A percentile compares a stretch with the other conserved stretches of the same genome.
These are phyloP conservation scores for Naegleria fowleri DNA, from an alignment of 208 protist genomes.

Conservation along the genomic window DNA sequence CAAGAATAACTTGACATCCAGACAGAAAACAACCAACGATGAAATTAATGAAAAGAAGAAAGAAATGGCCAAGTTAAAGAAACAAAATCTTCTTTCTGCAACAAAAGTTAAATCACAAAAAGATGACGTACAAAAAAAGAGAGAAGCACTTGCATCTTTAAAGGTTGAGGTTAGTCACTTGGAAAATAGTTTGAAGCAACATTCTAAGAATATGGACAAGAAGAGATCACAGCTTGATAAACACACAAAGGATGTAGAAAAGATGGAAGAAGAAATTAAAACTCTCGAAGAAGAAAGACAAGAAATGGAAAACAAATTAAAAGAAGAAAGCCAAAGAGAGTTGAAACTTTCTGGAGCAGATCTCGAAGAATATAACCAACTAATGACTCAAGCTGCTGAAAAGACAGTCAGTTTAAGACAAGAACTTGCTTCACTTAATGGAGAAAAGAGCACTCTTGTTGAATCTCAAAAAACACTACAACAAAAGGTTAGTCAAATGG, in stretches of 20 bases:
- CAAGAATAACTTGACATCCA: not conserved
- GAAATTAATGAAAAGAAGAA: conserved; percentile 55
- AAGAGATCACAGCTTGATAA: conserved; percentile 47
- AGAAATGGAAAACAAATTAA: conserved; percentile 60
- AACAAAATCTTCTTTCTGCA: conserved; percentile 51
- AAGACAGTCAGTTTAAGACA: conserved; percentile 50
- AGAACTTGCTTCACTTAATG: conserved; percentile 43
- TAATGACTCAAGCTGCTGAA: conserved; percentile 56
- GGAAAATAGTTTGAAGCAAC: conserved; percentile 10
- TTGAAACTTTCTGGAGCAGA: conserved; percentile 33
- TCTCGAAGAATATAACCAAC: conserved; percentile 40
- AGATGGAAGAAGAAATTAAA: conserved; percentile 51
- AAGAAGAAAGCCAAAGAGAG: conserved; percentile 39
- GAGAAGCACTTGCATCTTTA: not conserved
- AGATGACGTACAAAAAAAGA: not conserved
- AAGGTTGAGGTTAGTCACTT: not conserved
- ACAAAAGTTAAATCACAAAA: conserved; percentile 6
- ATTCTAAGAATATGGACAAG: not conserved
- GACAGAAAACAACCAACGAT: not conserved
- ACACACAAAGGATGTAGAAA: conserved; percentile 63
- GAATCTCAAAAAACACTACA: not conserved
- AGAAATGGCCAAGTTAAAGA: conserved; percentile 59
- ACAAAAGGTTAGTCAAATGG: not conserved
- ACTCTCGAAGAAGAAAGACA: conserved; percentile 55
- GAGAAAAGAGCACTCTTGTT: not conserved